Conservation (phyloP, 129 eudicot species). For the Centella asiatica region DNA sequence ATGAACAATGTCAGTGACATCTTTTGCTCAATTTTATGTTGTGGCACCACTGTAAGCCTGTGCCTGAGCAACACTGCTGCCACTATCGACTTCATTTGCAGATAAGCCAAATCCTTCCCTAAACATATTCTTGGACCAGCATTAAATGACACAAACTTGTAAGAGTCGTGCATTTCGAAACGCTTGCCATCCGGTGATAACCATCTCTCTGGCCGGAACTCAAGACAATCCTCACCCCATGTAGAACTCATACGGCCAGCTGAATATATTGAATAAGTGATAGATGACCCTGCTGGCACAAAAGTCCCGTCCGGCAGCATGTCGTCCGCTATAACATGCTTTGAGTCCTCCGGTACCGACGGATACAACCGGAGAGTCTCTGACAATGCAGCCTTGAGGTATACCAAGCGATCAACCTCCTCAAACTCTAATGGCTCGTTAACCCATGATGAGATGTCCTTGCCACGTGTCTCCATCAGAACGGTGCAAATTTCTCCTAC, state of each 20-base stretch:
- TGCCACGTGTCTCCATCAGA: constrained; percentile 25
- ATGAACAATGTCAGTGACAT: constrained; percentile 27
- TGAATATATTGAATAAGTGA: constrained; percentile 29
- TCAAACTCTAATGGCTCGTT: constrained; percentile 21
- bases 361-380: constrained; percentile 31
- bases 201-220: constrained; percentile 32
- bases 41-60: constrained; percentile 10
- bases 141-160: constrained; percentile 23
- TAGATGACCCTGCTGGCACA: constrained; percentile 22
- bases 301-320: constrained; percentile 27
- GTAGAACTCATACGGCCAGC: constrained; percentile 21
- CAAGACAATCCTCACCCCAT: constrained; percentile 32
- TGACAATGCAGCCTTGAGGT: constrained; percentile 27
- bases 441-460: constrained; percentile 8
- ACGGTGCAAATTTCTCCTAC: constrained; percentile 18
- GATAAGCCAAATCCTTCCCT: constrained; percentile 19
- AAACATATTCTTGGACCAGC: constrained; percentile 27
- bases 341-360: constrained; percentile 24
- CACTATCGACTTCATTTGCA: constrained; percentile 25
- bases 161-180: constrained; percentile 14
- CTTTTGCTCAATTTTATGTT: constrained; percentile 27
- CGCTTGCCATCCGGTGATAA: constrained; percentile 19
- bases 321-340: constrained; percentile 24
- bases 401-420: constrained; percentile 25
- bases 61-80: constrained; percentile 26